Evolutionary conservation across 1,284 basidiomycete species (phyloP).

Genomic region (Spongiforma sp.): DNA sequence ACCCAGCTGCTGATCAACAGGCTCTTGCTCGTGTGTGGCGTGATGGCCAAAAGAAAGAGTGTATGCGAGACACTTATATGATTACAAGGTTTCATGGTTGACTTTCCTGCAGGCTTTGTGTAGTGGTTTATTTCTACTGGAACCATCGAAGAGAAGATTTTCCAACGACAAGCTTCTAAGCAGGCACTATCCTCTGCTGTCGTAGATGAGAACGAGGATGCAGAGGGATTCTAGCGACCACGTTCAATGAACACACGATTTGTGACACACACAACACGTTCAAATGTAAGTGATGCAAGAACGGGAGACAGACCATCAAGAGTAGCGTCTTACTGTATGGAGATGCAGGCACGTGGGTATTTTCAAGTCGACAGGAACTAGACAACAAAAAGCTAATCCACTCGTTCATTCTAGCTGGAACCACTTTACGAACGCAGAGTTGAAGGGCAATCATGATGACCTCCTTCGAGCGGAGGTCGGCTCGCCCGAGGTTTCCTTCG

Average conservation of each 20-base stretch:
- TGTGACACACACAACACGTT: constrained; percentile 98
- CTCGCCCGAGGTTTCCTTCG: constrained; percentile 85
- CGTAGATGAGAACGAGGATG: constrained; percentile 96
- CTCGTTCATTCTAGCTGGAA: constrained; percentile 88
- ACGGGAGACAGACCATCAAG: constrained; percentile 87
- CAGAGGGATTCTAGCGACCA: constrained; percentile 92
- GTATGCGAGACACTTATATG: constrained; percentile 48
- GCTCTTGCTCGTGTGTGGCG: constrained; percentile 99
- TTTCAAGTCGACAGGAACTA: too few relatives aligned
- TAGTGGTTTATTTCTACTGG: constrained; percentile 98
- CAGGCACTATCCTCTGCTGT: constrained; percentile 97
- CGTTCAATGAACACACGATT: constrained; percentile 86
- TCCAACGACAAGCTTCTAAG: constrained; percentile 95
- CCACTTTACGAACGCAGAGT: constrained; percentile 89
- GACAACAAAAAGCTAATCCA: too few relatives aligned
- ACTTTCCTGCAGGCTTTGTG: constrained; percentile 76
- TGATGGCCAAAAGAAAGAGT: constrained; percentile 99
- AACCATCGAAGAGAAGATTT: constrained; percentile 99
- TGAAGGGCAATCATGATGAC: constrained; percentile 95
- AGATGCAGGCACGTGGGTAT: constrained; percentile 95
- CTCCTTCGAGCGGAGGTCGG: constrained; percentile 91
- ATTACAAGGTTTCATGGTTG: neutral
- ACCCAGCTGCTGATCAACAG: constrained; percentile 98
- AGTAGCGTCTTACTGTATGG: constrained; percentile 93
- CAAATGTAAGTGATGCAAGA: constrained; percentile 95